phyloP scores from a whole-genome alignment of 257 asterid species.

The Ophiorrhiza pumila region DNA sequence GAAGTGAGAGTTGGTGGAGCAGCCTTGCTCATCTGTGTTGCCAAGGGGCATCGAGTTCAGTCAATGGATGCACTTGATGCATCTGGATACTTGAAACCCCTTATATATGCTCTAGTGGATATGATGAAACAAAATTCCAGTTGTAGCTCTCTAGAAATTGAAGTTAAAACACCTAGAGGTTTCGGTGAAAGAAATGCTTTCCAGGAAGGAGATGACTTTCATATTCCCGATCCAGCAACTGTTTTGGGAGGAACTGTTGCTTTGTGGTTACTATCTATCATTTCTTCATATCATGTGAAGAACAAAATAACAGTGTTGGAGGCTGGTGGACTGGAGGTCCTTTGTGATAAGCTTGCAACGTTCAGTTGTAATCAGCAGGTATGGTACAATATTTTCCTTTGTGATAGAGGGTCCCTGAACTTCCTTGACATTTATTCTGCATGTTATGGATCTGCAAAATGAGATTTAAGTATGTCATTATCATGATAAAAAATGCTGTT shows the following conservation, averaged over 20 bases:
- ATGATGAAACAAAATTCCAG: conserved; percentile 62
- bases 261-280: conserved; percentile 69
- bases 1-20: conserved; percentile 84
- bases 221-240: conserved; percentile 64
- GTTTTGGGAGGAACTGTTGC: conserved; percentile 69
- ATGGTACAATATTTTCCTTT: conserved; percentile 15
- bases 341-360: conserved; percentile 56
- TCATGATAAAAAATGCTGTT: not conserved
- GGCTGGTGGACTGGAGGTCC: conserved; percentile 75
- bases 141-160: conserved; percentile 43
- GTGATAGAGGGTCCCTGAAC: not conserved
- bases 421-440: not conserved
- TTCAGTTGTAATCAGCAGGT: conserved; percentile 54
- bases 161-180: conserved; percentile 48
- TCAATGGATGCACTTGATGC: conserved; percentile 54
- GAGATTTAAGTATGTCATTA: not conserved
- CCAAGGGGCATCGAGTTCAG: conserved; percentile 57
- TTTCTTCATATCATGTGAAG: conserved; percentile 53
- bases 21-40: conserved; percentile 61
- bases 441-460: not conserved
- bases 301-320: conserved; percentile 57
- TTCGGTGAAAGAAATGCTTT: conserved; percentile 47
- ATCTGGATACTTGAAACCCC: conserved; percentile 69
- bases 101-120: conserved; percentile 58
- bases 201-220: conserved; percentile 49